phyloP scores from a whole-genome alignment of 2,329 filamentous ascomycete genomes.

The Paramyrothecium sp. region DNA sequence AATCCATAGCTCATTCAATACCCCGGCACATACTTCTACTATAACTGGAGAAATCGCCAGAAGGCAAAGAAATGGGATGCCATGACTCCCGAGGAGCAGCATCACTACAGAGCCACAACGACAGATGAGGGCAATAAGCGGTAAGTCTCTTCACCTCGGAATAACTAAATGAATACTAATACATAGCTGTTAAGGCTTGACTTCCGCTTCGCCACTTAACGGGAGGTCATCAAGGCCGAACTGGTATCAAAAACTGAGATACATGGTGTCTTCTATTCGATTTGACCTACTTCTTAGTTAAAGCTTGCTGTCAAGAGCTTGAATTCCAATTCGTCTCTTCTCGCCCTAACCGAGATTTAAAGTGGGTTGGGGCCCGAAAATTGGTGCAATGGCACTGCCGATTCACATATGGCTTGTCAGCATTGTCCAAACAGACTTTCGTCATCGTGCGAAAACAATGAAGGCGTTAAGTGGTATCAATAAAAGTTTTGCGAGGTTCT shows the following conservation, averaged over 20 bases:
- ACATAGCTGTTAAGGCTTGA: not conserved
- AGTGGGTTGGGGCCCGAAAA: not conserved
- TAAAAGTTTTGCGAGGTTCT: too few species aligned
- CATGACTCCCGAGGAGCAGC: constrained; percentile 37
- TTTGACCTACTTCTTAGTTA: too few species aligned
- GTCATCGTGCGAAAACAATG: too few species aligned
- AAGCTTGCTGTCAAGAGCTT: not conserved
- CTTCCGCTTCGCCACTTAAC: not conserved
- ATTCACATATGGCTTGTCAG: too few species aligned
- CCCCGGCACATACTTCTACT: constrained; percentile 35
- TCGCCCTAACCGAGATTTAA: too few species aligned
- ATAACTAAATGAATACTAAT: not conserved
- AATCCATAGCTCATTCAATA: constrained; percentile 30
- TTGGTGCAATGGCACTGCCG: not conserved
- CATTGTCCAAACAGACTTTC: too few species aligned
- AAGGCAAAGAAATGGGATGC: constrained; percentile 36
- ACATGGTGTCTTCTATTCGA: not conserved
- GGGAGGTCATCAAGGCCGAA: not conserved
- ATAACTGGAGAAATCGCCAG: constrained; percentile 32
- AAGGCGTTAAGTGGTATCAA: too few species aligned
- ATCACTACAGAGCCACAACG: constrained; percentile 40
- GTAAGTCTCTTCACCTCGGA: not conserved
- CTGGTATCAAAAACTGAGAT: not conserved
- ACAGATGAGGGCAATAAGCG: constrained; percentile 23
- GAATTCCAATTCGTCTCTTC: not conserved